Evolutionary conservation across 352 stramenopile species (phyloP).

Genomic region (Phytophthora constricta): DNA sequence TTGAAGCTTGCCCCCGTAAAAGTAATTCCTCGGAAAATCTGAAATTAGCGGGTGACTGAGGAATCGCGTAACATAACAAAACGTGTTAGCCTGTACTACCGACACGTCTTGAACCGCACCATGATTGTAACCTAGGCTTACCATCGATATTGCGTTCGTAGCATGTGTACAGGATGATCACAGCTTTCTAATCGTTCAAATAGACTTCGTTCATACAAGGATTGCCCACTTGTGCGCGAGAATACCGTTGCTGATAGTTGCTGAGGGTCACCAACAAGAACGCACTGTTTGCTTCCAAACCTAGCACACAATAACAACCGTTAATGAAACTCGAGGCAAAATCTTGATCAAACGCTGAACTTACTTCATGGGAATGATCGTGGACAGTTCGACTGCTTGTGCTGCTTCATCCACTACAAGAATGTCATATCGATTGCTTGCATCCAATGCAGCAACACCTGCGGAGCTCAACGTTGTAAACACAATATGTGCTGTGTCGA

Average conservation of each 20-base stretch:
- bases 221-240: conserved; percentile 83
- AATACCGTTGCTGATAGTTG: conserved; percentile 95
- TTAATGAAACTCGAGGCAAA: not conserved
- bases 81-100: not conserved
- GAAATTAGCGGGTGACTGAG: conserved; percentile 83
- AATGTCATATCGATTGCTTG: conserved; percentile 79
- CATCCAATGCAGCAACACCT: conserved; percentile 82
- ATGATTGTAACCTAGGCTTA: conserved; percentile 22
- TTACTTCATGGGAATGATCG: conserved; percentile 91
- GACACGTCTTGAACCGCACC: not conserved
- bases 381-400: conserved; percentile 87
- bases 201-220: conserved; percentile 91
- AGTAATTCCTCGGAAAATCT: conserved; percentile 85
- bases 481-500: conserved; percentile 92
- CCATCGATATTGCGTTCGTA: conserved; percentile 87
- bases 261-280: conserved; percentile 94
- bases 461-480: conserved; percentile 93
- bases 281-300: conserved; percentile 90
- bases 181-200: conserved; percentile 92
- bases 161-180: conserved; percentile 90
- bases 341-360: conserved; percentile 18
- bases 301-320: conserved; percentile 34
- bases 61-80: conserved; percentile 2
- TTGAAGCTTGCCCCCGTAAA: conserved; percentile 86
- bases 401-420: conserved; percentile 89